Base-by-base conservation (phyloP, 257 asterid genomes). In the Cynanchum wilfordii region DNA sequence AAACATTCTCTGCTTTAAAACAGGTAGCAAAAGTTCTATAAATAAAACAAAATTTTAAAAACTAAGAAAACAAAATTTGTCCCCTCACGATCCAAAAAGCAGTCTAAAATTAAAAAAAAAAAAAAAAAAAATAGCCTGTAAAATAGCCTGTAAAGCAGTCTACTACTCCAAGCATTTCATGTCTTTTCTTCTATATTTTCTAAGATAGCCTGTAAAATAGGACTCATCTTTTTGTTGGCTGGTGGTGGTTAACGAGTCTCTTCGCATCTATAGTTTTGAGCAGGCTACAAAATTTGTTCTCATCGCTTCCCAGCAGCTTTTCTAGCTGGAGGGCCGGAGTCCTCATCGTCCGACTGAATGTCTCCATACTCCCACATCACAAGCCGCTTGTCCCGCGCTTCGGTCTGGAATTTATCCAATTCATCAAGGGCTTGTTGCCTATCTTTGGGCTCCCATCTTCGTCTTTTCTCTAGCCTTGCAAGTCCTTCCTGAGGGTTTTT, bases 361-460 rank as follows among this genome's bases (percentile, higher is more conserved):
- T 95, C 97, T 12, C 99, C 99, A 3, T 92, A 95, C 82, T 95
- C 98, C 99, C 99, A 95, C 98, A 95, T 95, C 3, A 92, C 93
- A 0, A 74, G 84, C 24, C 98, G 86, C 82, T 84, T 80, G 51
- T 73, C 77, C 0, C 90, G 90, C 24, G 99, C 99, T 81, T 89
- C 97, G 0, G 79, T 76, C 85, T 95, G 92, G 85, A 73, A 82
- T 66, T 84, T 90, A 33, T 92, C 98, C 86, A 95, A 68, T 56
- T 87, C 98, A 52, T 92, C 99, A 71, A 92, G 58, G n/a, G 72
- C 82, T 58, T 20, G 79, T 57, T 90, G 91, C 79, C 78, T 81
- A 65, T 88, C 94, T 81, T 83, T 87, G 0, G 96, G 82, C 47
- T 89, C 97, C 75, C 79, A 89, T 64, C 95, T 92, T 52, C 91